phyloP scores from a whole-genome alignment of 129 eudicot genomes.

The Pittosporum tobira region DNA sequence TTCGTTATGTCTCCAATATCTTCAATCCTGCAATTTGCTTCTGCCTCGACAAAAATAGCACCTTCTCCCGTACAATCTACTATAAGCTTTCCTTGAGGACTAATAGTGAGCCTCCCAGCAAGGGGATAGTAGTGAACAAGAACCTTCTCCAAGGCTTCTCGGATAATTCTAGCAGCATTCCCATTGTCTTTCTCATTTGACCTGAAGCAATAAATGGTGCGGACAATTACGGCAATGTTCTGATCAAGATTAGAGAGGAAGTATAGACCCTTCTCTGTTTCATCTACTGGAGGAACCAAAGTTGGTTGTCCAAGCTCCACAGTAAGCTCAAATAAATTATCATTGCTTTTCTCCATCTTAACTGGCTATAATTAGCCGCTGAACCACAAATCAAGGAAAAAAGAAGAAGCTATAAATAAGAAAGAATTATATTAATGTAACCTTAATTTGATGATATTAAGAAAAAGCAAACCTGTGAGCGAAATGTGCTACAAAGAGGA shows the following conservation, averaged over 20 bases:
- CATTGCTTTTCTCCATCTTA: conserved; percentile 7
- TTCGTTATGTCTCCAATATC: conserved; percentile 31
- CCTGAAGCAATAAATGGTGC: conserved; percentile 21
- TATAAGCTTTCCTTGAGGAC: conserved; percentile 26
- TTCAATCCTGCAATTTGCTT: conserved; percentile 21
- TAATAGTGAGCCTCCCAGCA: conserved; percentile 23
- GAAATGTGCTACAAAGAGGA: background rate
- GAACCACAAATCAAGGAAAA: background rate
- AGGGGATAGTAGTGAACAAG: conserved; percentile 29
- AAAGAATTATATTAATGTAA: background rate
- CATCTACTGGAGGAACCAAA: conserved; percentile 20
- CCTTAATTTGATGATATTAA: background rate
- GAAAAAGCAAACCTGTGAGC: background rate
- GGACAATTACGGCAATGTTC: conserved; percentile 16
- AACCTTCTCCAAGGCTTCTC: conserved; percentile 18
- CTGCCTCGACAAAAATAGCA: conserved; percentile 39
- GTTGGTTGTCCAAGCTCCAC: conserved; percentile 24
- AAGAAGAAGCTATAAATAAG: background rate
- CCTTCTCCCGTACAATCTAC: conserved; percentile 36
- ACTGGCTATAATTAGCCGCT: background rate
- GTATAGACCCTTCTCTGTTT: conserved; percentile 14
- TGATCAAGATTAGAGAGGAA: conserved; percentile 34
- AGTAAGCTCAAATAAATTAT: conserved; percentile 7
- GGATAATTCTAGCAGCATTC: conserved; percentile 10
- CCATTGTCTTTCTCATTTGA: conserved; percentile 23